These are phyloP conservation scores for Plasmodium sp. DNA, from an alignment of 169 alveolate genomes.

Conservation along the genomic window DNA sequence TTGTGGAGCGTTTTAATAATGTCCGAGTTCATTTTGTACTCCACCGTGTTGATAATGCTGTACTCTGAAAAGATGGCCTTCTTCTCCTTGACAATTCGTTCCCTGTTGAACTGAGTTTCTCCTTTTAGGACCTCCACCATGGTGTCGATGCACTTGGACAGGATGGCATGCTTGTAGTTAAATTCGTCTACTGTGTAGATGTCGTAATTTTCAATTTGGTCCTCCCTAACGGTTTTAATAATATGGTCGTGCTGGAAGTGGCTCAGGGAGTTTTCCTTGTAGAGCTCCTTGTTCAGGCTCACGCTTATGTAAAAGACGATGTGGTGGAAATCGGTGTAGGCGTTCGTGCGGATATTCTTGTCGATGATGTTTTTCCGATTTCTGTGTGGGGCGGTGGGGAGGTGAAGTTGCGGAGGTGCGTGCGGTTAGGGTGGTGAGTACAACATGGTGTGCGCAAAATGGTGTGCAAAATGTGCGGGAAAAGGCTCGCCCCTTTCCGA, in stretches of 20 bases:
- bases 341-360: slow-evolving; percentile 87
- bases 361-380: slow-evolving; percentile 31
- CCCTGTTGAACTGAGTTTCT: slow-evolving; percentile 84
- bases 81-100: slow-evolving; percentile 86
- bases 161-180: slow-evolving; percentile 62
- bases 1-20: slow-evolving; percentile 84
- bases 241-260: slow-evolving; percentile 20
- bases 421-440: neutral
- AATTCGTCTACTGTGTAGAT: slow-evolving; percentile 63
- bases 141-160: slow-evolving; percentile 64
- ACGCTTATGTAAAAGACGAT: slow-evolving; percentile 87
- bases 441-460: neutral
- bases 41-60: slow-evolving; percentile 85
- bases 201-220: slow-evolving; percentile 59
- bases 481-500: neutral
- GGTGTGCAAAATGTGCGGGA: neutral
- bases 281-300: slow-evolving; percentile 71
- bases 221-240: slow-evolving; percentile 24
- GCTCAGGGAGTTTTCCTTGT: slow-evolving; percentile 17
- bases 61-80: slow-evolving; percentile 90
- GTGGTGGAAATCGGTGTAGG: slow-evolving; percentile 91
- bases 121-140: slow-evolving; percentile 74
- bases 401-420: neutral
- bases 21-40: slow-evolving; percentile 87
- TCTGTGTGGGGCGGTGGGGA: neutral